Evolutionary conservation across 2,329 filamentous ascomycete genomes (phyloP).

Genomic region (Alternaria novae-zelandiae): DNA sequence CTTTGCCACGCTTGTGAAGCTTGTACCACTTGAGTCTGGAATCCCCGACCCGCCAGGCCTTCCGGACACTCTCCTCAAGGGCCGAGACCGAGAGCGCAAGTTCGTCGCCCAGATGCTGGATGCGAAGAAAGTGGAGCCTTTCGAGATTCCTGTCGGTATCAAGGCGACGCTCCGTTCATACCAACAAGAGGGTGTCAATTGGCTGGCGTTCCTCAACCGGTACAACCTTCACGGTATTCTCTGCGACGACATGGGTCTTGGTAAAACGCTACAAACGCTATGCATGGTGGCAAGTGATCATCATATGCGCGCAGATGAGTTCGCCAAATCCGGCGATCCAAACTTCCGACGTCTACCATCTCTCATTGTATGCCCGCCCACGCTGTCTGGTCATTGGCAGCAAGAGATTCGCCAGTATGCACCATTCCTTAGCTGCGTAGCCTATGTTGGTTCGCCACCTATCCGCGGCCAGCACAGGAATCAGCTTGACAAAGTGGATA

Average conservation of each 20-base stretch:
- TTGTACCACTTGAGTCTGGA: constrained; percentile 94
- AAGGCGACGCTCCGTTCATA: constrained; percentile 96
- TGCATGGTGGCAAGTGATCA: constrained; percentile 99
- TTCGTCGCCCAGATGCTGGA: constrained; percentile 97
- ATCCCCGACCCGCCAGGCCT: constrained; percentile 96
- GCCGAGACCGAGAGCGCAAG: constrained; percentile 90
- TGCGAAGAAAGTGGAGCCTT: constrained; percentile 93
- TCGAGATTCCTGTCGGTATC: constrained; percentile 92
- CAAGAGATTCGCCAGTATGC: constrained; percentile 97
- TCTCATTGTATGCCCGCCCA: constrained; percentile 94
- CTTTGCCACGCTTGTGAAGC: constrained; percentile 94
- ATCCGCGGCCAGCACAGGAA: constrained; percentile 77
- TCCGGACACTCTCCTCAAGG: constrained; percentile 84
- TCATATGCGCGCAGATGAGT: constrained; percentile 90
- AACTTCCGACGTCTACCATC: constrained; percentile 85
- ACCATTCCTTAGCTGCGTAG: constrained; percentile 86
- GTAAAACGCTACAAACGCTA: constrained; percentile 95
- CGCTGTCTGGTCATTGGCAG: constrained; percentile 96
- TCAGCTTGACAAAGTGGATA: constrained; percentile 77
- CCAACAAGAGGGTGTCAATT: constrained; percentile 98
- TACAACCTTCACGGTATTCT: constrained; percentile 98
- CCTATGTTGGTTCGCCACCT: constrained; percentile 87
- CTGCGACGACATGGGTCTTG: constrained; percentile 98
- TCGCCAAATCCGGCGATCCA: constrained; percentile 76
- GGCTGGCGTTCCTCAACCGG: constrained; percentile 96